Conservation (phyloP, 176 grass and related monocot genomes). For the Aegilops speltoides region DNA sequence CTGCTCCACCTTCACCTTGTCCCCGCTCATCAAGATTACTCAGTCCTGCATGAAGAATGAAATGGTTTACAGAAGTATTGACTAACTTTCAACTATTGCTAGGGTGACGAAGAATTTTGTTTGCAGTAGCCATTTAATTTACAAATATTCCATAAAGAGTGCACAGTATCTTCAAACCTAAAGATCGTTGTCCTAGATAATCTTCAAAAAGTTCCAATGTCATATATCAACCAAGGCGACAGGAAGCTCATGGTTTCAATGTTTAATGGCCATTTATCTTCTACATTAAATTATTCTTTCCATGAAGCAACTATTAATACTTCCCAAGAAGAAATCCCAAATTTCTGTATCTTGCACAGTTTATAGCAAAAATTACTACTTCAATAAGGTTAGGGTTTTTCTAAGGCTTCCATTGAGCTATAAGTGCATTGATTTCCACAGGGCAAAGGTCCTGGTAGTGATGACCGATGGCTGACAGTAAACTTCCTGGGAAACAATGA, state of each 20-base stretch:
- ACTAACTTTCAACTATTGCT: background rate
- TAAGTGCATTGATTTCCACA: background rate
- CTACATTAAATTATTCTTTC: background rate
- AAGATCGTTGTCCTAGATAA: background rate
- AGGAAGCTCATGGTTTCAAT: background rate
- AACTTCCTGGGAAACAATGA: background rate
- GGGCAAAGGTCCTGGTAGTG: background rate
- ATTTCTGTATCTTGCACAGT: background rate
- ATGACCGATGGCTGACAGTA: background rate
- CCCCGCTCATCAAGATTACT: background rate
- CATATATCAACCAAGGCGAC: no score
- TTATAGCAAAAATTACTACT: background rate
- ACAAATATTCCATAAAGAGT: background rate
- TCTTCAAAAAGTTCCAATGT: background rate
- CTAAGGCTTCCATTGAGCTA: background rate
- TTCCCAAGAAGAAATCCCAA: background rate
- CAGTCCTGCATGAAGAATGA: background rate
- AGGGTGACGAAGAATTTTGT: background rate
- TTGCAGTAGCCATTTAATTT: background rate
- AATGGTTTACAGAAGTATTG: background rate
- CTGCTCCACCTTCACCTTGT: background rate
- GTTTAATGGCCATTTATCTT: background rate
- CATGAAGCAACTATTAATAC: background rate
- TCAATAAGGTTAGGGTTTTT: background rate
- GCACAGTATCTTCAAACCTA: background rate